A percentile compares a stretch with the other conserved stretches of the same genome.
phyloP scores from a whole-genome alignment of 1,284 basidiomycete genomes.

The Fistulinella cinereoalba region DNA sequence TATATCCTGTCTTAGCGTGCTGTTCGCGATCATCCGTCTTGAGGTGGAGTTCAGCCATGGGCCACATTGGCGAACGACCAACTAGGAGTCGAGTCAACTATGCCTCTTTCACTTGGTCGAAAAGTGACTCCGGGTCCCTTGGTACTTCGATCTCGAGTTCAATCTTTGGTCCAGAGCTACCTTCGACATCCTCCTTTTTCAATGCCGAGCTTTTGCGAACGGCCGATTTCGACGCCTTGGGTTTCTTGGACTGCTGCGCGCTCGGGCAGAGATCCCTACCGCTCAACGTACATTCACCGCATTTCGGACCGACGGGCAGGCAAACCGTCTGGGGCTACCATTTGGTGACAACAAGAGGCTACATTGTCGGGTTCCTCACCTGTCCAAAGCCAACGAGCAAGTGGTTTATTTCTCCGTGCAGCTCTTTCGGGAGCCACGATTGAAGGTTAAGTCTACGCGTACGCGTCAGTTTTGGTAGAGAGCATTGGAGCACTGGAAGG shows the following conservation, averaged over 20 bases:
- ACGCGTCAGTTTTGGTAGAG: not conserved
- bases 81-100: no score
- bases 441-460: conserved; percentile 75
- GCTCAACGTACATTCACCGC: conserved; percentile 71
- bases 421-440: conserved; percentile 83
- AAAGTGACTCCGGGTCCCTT: not conserved
- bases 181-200: conserved; percentile 3
- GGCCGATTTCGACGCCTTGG: conserved; percentile 27
- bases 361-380: conserved; percentile 40
- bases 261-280: conserved; percentile 57
- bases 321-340: conserved; percentile 62
- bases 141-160: conserved; percentile 37
- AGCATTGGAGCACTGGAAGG: not conserved
- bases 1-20: no score
- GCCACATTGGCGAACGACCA: no score
- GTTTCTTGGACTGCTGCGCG: conserved; percentile 34
- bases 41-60: no score
- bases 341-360: not conserved
- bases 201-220: conserved; percentile 11
- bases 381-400: conserved; percentile 93
- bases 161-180: conserved; percentile 33
- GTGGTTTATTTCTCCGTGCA: conserved; percentile 83
- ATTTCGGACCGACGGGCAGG: conserved; percentile 78
- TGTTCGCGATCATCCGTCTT: no score
- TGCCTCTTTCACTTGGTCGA: no score